Evolutionary conservation across 371 early-diverging fungal genomes (phyloP), one percentile per base, ranked within the genome.

Genomic region (Aphelidium insulamus): DNA sequence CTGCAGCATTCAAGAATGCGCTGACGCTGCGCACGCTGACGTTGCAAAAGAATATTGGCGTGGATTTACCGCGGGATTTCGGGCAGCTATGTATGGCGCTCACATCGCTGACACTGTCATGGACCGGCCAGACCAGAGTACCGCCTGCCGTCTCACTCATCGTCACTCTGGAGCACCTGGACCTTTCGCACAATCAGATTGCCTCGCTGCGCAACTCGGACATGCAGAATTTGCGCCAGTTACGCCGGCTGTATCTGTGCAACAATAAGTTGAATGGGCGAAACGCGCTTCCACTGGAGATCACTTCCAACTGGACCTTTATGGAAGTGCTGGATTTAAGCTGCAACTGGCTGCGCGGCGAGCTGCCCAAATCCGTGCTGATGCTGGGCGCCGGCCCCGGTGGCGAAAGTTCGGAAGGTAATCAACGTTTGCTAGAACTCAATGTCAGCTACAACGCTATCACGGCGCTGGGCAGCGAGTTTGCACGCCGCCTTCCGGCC

Each of bases 301-400:
- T 68, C 45, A 54, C 84, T 11, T 65, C 78, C 20, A 83, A 79
- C 54, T 87, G 87, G 50, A 59, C 61, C n/a, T 56, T 87, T 32
- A 45, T 56, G 1, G 37, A 42, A 17, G 68, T 87, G 32, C 84
- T 85, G 0, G 35, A 37, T 19, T 61, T 59, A 0, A 48, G 79
- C 18, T 66, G 69, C 28, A 36, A 59, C 22, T 48, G 49, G 30
- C 33, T 54, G 26, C 39, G 42, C 26, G 28, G 44, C 6, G 54
- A 54, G 38, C 45, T 46, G 41, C 45, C 54, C 12, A 48, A n/a
- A n/a, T n/a, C n/a, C n/a, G n/a, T n/a, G n/a, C n/a, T n/a, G n/a
- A n/a, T n/a, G n/a, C n/a, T n/a, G n/a, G n/a, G n/a, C n/a, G n/a
- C n/a, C n/a, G n/a, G n/a, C n/a, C n/a, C n/a, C n/a, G n/a, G n/a